A percentile compares a stretch with the other conserved stretches of the same genome.
Evolutionary conservation across 495 filamentous ascomycete genomes (phyloP).

Genomic region (Penicillium robsamsonii): DNA sequence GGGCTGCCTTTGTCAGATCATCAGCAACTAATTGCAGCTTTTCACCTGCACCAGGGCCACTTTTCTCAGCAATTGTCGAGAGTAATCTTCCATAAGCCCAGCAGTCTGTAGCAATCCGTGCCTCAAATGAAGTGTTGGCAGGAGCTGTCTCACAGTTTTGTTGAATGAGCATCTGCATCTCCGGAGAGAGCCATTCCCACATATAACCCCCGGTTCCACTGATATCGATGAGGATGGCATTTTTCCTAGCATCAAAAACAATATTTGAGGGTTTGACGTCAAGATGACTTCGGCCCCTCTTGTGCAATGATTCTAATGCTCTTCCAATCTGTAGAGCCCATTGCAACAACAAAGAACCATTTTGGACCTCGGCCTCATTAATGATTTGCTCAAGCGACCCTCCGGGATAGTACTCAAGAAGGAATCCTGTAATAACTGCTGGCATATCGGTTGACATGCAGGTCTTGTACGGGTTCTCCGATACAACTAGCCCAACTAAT

Average conservation of each 20-base stretch:
- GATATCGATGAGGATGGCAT: slow-evolving; percentile 24
- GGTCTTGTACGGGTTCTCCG: slow-evolving; percentile 19
- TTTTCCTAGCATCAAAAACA: slow-evolving; percentile 18
- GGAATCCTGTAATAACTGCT: slow-evolving; percentile 17
- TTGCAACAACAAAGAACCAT: slow-evolving; percentile 14
- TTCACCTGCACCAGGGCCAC: slow-evolving; percentile 5
- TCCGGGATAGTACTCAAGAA: slow-evolving; percentile 22
- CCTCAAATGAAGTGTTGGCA: slow-evolving; percentile 8
- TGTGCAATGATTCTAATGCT: slow-evolving; percentile 15
- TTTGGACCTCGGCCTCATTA: neutral
- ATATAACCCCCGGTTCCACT: slow-evolving; percentile 19
- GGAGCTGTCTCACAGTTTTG: slow-evolving; percentile 9
- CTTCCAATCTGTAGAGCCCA: slow-evolving; percentile 17
- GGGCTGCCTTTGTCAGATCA: slow-evolving; percentile 15
- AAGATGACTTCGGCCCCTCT: slow-evolving; percentile 15
- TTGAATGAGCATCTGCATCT: slow-evolving; percentile 14
- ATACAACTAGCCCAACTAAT: slow-evolving; percentile 2
- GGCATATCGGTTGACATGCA: slow-evolving; percentile 1
- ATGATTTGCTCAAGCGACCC: slow-evolving; percentile 18
- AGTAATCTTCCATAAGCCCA: slow-evolving; percentile 26
- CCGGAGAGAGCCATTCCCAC: slow-evolving; percentile 23
- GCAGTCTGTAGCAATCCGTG: slow-evolving; percentile 18
- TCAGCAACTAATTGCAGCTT: slow-evolving; percentile 13
- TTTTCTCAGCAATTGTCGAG: slow-evolving; percentile 13
- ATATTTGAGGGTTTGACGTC: slow-evolving; percentile 29